Percentiles rank a stretch among this genome's conserved stretches.
Conservation (phyloP, 805 yeast genomes). For the Brettanomyces bruxellensis region DNA sequence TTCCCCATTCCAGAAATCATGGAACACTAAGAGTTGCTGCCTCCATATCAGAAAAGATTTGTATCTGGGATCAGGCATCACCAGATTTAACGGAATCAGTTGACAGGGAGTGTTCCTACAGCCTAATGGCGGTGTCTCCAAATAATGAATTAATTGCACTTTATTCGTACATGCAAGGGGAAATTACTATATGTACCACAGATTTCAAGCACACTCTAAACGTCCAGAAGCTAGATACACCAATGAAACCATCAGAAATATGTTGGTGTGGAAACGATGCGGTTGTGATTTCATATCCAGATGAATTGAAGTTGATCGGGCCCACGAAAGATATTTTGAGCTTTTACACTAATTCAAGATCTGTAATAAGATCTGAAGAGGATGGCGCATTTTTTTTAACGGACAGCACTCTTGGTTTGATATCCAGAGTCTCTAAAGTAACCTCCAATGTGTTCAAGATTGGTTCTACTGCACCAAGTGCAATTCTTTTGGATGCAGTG, state of each 20-base stretch:
- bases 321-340: conserved; percentile 54
- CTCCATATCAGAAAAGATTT: not conserved
- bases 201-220: conserved; percentile 36
- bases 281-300: conserved; percentile 48
- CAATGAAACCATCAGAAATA: conserved; percentile 34
- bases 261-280: conserved; percentile 88
- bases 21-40: conserved; percentile 1
- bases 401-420: conserved; percentile 43
- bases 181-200: conserved; percentile 41
- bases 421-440: conserved; percentile 50
- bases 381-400: conserved; percentile 74
- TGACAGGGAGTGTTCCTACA: conserved; percentile 5
- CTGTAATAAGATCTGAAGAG: conserved; percentile 38
- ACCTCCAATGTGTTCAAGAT: conserved; percentile 62
- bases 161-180: conserved; percentile 30
- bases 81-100: conserved; percentile 7
- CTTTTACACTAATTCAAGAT: conserved; percentile 38
- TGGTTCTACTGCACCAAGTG: conserved; percentile 79
- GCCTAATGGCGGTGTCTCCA: conserved; percentile 29
- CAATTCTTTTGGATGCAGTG: conserved; percentile 73
- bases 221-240: conserved; percentile 30
- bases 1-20: conserved; percentile 12
- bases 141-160: conserved; percentile 48
- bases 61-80: conserved; percentile 6
- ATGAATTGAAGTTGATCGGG: conserved; percentile 61